These are phyloP conservation scores for Grigorovia jiainica DNA, from an alignment of 805 yeast species.

Conservation along the genomic window DNA sequence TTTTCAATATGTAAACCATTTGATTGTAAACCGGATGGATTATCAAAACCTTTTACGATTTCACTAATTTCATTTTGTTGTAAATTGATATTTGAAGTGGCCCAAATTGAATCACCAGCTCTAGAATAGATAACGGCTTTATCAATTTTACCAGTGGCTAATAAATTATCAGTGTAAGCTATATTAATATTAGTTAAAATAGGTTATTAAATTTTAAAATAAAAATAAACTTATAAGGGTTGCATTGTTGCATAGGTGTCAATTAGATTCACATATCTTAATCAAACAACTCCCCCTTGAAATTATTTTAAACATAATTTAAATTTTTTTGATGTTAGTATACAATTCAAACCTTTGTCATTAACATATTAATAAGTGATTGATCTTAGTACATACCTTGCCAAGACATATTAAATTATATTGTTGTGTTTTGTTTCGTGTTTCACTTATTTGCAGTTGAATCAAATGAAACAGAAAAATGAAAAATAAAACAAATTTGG, in stretches of 20 bases:
- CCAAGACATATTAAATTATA: constrained; percentile 33
- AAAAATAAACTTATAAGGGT: background rate
- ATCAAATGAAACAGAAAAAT: too few species aligned
- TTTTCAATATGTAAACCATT: constrained; percentile 80
- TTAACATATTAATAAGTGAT: background rate
- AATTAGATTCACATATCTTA: too few species aligned
- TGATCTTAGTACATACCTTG: constrained; percentile 30
- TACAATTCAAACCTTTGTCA: background rate
- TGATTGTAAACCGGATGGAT: constrained; percentile 71
- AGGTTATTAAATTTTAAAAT: too few species aligned
- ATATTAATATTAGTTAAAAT: too few species aligned
- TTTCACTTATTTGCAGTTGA: too few species aligned
- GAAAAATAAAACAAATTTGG: too few species aligned
- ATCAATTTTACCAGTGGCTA: constrained; percentile 81
- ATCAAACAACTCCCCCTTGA: too few species aligned
- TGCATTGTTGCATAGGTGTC: too few species aligned
- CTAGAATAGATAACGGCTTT: constrained; percentile 88
- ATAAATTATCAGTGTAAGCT: constrained; percentile 94
- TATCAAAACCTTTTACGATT: constrained; percentile 70
- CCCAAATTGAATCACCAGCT: constrained; percentile 95
- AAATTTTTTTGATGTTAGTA: too few species aligned
- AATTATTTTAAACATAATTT: too few species aligned
- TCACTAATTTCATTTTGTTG: constrained; percentile 61
- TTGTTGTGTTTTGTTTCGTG: background rate
- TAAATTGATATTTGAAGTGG: constrained; percentile 60